Base-by-base conservation (phyloP, 495 filamentous ascomycete genomes). In the Cladorrhinum samala region DNA sequence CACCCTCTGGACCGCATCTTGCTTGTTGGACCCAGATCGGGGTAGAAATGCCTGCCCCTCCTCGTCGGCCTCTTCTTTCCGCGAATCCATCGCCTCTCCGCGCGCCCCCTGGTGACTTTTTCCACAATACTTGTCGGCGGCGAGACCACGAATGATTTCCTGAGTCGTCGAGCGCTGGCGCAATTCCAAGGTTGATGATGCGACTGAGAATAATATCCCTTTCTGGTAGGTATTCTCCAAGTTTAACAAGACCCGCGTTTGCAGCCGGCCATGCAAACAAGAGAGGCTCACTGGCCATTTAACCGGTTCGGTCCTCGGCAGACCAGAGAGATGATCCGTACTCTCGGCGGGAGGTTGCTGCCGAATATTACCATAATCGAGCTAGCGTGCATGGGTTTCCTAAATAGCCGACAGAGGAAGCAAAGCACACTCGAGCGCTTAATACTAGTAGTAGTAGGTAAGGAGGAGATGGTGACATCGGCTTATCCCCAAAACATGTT, bases 1-100 rank as follows among this genome's bases (percentile, higher is more conserved):
- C 14, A n/a, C n/a, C n/a, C n/a, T n/a, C n/a, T 19, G 18, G 44
- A 56, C n/a, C 18, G 37, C 17, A 53, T 4, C 38, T 49, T 27
- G 2, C 46, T 23, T 25, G 50, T 19, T 50, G n/a, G n/a, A n/a
- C n/a, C n/a, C n/a, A 7, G 40, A 18, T 19, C 14, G 24, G 39
- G 39, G 17, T 23, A 70, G 58, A 43, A 70, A 70, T 2, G 65
- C 68, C 30, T 70, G 61, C 19, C 66, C 66, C 45, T 70, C 67
- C 19, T 62, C 67, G 9, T 59, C 58, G n/a, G 40, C 16, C 23
- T 52, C 49, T 24, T 14, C 38, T 14, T 43, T 45, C 2, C 7
- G 17, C 21, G 25, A 16, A 14, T 43, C 49, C 49, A 52, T 52
- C 9, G 17, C 38, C 44, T 33, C 27, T 11, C 27, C 27, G 5